These are phyloP conservation scores for Alternaria sp. DNA, from an alignment of 2,329 filamentous ascomycete species.

Conservation along the genomic window DNA sequence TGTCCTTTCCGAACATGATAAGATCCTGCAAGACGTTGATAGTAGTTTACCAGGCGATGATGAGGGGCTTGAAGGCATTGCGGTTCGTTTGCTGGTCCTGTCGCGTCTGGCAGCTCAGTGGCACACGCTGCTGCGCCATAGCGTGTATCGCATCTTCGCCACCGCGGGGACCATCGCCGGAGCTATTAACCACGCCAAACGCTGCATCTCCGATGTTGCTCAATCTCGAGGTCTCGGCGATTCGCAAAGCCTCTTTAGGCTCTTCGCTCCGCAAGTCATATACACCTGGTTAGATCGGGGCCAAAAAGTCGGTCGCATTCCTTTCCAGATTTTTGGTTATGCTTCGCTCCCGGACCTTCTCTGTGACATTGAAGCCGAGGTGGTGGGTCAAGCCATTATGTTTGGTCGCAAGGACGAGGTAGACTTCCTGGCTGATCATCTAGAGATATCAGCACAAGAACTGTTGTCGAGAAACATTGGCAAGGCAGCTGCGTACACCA, in stretches of 20 bases:
- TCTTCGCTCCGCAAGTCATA: conserved; percentile 88
- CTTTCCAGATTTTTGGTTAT: conserved; percentile 87
- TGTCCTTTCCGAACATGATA: conserved; percentile 82
- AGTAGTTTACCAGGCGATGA: conserved; percentile 76
- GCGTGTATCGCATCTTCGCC: conserved; percentile 94
- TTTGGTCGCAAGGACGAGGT: conserved; percentile 73
- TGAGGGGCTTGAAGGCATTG: conserved; percentile 80
- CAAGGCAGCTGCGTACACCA: conserved; percentile 82
- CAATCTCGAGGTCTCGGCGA: conserved; percentile 69
- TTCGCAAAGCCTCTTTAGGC: conserved; percentile 74
- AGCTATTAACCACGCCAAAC: conserved; percentile 74
- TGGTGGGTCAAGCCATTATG: conserved; percentile 83
- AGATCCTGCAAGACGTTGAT: conserved; percentile 85
- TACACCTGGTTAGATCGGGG: conserved; percentile 86
- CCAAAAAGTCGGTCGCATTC: conserved; percentile 66
- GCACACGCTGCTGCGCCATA: conserved; percentile 84
- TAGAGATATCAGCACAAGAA: conserved; percentile 28
- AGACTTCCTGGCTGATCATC: conserved; percentile 64
- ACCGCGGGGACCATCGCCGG: conserved; percentile 75
- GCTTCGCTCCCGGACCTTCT: conserved; percentile 72
- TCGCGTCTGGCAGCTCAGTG: conserved; percentile 80
- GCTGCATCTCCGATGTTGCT: conserved; percentile 74
- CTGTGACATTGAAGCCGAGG: conserved; percentile 75
- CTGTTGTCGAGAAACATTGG: conserved; percentile 72
- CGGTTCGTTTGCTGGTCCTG: conserved; percentile 79